Conservation (phyloP, 176 grass and related monocot species). For the Rhipidocladum racemiflorum region DNA sequence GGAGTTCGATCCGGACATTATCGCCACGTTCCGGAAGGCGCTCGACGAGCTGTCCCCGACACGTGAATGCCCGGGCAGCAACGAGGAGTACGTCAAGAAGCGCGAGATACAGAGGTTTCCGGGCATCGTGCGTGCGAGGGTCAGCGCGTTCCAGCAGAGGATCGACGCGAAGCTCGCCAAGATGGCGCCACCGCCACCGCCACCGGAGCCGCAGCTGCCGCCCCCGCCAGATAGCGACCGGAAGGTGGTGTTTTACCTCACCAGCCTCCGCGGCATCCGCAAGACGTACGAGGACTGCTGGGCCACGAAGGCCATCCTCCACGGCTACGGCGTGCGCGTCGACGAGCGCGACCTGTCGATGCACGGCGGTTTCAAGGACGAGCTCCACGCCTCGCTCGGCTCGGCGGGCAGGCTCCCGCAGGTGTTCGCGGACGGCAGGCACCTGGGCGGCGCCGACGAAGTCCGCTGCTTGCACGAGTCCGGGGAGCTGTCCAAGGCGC, state of each 20-base stretch:
- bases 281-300: constrained; percentile 92
- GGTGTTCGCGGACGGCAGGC: constrained; percentile 57
- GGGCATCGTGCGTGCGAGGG: constrained; percentile 66
- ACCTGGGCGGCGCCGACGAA: constrained; percentile 73
- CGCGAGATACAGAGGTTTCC: constrained; percentile 58
- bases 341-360: constrained; percentile 93
- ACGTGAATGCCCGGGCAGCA: not conserved
- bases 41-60: constrained; percentile 25
- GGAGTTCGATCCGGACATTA: constrained; percentile 62
- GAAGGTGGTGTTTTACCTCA: constrained; percentile 78
- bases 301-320: constrained; percentile 56
- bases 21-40: constrained; percentile 52
- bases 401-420: constrained; percentile 53
- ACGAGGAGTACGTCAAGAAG: constrained; percentile 23
- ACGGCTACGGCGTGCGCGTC: constrained; percentile 62
- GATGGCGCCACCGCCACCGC: not conserved
- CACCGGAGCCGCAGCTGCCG: not conserved
- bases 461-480: constrained; percentile 68
- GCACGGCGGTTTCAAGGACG: constrained; percentile 86
- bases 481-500: constrained; percentile 49
- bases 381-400: constrained; percentile 54
- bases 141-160: constrained; percentile 71
- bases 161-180: constrained; percentile 67
- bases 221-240: constrained; percentile 34
- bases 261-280: constrained; percentile 82